These are phyloP conservation scores for Erodium maritimum DNA, from an alignment of 345 rosid species.

Conservation along the genomic window DNA sequence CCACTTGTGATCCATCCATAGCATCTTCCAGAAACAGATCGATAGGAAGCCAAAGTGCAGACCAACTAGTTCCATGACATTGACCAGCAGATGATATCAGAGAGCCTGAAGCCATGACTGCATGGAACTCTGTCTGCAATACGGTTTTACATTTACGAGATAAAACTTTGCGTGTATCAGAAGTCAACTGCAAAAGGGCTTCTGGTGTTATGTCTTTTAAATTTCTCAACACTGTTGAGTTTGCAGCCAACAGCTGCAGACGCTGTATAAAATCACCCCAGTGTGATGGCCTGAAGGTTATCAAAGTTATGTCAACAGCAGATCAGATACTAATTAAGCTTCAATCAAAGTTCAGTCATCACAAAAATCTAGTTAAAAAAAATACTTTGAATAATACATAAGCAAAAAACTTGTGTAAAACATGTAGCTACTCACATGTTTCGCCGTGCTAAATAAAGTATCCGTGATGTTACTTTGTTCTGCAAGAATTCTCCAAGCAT, in stretches of 20 bases:
- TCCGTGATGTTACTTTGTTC: constrained; percentile 60
- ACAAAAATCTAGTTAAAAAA: background rate
- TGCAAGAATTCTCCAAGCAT: constrained; percentile 61
- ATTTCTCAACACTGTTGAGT: constrained; percentile 54
- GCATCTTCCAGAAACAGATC: constrained; percentile 90
- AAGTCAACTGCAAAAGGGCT: constrained; percentile 44
- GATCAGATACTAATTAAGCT: background rate
- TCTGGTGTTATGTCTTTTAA: constrained; percentile 48
- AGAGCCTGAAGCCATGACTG: constrained; percentile 42
- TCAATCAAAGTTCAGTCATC: background rate
- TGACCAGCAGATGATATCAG: constrained; percentile 50
- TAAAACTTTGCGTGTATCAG: constrained; percentile 33
- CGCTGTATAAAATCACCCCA: constrained; percentile 67
- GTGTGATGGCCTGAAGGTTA: constrained; percentile 44
- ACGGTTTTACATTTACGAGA: constrained; percentile 35
- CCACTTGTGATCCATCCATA: constrained; percentile 74
- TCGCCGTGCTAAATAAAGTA: constrained; percentile 61
- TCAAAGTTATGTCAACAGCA: no score
- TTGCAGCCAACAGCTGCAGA: constrained; percentile 41
- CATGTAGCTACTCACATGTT: constrained; percentile 51
- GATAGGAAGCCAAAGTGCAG: constrained; percentile 86
- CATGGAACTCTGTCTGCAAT: constrained; percentile 42
- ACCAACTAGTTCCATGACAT: constrained; percentile 52
- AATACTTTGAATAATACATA: background rate
- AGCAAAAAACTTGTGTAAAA: background rate